Evolutionary conservation across 805 yeast species (phyloP).

Genomic region (Starmera caribaea): DNA sequence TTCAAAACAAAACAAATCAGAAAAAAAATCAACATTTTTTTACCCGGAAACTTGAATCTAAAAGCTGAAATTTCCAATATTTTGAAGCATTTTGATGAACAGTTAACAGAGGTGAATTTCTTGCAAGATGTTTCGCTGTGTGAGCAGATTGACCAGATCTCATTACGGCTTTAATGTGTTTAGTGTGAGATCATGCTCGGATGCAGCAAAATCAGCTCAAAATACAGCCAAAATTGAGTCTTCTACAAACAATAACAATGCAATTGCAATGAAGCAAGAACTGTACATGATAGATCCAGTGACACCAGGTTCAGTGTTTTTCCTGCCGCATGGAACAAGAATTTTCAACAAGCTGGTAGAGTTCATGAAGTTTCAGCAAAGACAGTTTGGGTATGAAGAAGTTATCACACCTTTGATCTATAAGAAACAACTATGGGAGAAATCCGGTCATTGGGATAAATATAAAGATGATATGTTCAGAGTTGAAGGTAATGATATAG

Average conservation of each 20-base stretch:
- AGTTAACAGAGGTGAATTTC: too few relatives aligned
- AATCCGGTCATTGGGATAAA: conserved; percentile 93
- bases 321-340: conserved; percentile 86
- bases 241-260: conserved; percentile 12
- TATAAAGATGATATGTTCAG: conserved; percentile 91
- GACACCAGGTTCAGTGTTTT: conserved; percentile 90
- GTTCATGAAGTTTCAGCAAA: conserved; percentile 82
- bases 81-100: too few relatives aligned
- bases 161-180: too few relatives aligned
- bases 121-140: too few relatives aligned
- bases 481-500: conserved; percentile 48
- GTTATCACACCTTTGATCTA: conserved; percentile 89
- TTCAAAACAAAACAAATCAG: too few relatives aligned
- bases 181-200: too few relatives aligned
- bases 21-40: too few relatives aligned
- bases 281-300: conserved; percentile 69
- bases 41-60: too few relatives aligned
- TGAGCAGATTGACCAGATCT: too few relatives aligned
- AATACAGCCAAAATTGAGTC: conserved; percentile 3
- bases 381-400: conserved; percentile 76
- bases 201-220: too few relatives aligned
- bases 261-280: conserved; percentile 42
- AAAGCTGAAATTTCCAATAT: too few relatives aligned
- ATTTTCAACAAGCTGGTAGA: conserved; percentile 68
- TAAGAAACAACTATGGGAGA: conserved; percentile 76